These are phyloP conservation scores for Botrytis hyacinthi DNA, from an alignment of 2,329 filamentous ascomycete genomes.

Conservation along the genomic window DNA sequence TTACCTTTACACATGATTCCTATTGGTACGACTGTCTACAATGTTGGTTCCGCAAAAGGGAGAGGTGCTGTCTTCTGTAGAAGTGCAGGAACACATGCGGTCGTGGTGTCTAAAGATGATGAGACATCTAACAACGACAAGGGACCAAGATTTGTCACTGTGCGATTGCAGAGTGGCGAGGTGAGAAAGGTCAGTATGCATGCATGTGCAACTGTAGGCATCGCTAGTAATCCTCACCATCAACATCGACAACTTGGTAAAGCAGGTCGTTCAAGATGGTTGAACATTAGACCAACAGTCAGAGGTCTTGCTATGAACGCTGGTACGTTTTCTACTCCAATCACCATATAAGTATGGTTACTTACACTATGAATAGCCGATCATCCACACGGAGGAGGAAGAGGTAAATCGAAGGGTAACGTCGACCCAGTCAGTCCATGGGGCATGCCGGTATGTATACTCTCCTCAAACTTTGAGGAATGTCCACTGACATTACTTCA, in stretches of 20 bases:
- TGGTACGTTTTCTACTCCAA: constrained; percentile 50
- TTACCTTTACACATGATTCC: constrained; percentile 94
- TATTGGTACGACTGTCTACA: constrained; percentile 88
- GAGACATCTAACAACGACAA: constrained; percentile 54
- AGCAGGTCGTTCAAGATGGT: constrained; percentile 87
- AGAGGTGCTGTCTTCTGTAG: constrained; percentile 86
- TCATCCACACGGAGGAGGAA: constrained; percentile 97
- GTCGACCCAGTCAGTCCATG: constrained; percentile 92
- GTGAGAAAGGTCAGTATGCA: constrained; percentile 85
- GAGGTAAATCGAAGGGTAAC: constrained; percentile 99
- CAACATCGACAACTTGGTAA: constrained; percentile 92
- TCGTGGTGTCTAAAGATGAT: constrained; percentile 86
- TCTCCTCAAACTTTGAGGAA: constrained; percentile 17
- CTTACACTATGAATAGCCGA: constrained; percentile 55
- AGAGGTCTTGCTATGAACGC: constrained; percentile 99
- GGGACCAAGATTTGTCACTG: constrained; percentile 73
- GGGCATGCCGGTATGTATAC: constrained; percentile 79
- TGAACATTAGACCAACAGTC: constrained; percentile 92
- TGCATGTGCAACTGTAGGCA: constrained; percentile 90
- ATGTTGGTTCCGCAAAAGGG: constrained; percentile 74
- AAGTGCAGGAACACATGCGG: constrained; percentile 88
- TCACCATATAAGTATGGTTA: constrained; percentile 23
- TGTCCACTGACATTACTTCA: constrained; percentile 13
- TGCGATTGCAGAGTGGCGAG: constrained; percentile 90
- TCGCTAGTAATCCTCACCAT: constrained; percentile 89